A percentile compares a stretch with the other conserved stretches of the same genome.
Evolutionary conservation across 345 rosid genomes (phyloP).

Genomic region (Acer negundo): DNA sequence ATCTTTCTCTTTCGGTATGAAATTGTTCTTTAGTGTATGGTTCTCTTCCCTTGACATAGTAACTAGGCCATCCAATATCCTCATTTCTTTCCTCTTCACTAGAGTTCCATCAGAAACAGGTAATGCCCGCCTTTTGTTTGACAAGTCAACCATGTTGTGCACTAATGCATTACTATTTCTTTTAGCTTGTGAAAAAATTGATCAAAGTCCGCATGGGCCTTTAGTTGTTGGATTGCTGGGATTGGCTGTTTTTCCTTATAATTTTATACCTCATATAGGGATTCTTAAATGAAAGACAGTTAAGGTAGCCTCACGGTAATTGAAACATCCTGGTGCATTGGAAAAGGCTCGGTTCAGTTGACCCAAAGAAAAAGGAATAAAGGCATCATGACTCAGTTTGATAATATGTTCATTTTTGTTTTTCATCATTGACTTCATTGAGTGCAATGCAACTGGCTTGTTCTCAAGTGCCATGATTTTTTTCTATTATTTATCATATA

Average conservation of each 20-base stretch:
- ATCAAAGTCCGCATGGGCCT: not conserved
- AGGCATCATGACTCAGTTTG: not conserved
- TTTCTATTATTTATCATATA: not conserved
- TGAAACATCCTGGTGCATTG: not conserved
- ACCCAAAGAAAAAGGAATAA: not conserved
- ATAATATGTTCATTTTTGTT: not conserved
- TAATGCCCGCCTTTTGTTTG: constrained; percentile 11
- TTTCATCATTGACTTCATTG: not conserved
- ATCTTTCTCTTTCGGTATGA: not conserved
- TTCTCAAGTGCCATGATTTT: not conserved
- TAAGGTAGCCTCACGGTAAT: not conserved
- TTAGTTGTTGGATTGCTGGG: not conserved
- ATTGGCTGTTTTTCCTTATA: constrained; percentile 8
- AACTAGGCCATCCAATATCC: not conserved
- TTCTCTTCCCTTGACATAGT: not conserved
- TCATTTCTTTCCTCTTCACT: too few relatives aligned
- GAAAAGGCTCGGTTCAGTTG: not conserved
- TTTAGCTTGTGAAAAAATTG: constrained; percentile 3
- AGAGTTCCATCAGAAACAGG: not conserved
- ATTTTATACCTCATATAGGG: not conserved
- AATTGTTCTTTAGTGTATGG: not conserved
- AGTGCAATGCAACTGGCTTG: not conserved
- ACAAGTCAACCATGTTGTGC: constrained; percentile 10
- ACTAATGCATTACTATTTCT: constrained; percentile 3
- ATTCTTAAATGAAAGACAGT: not conserved